A percentile compares a stretch with the other conserved stretches of the same genome.
phyloP scores from a whole-genome alignment of 1,284 basidiomycete species.

The Ceraceosorus bombacis region DNA sequence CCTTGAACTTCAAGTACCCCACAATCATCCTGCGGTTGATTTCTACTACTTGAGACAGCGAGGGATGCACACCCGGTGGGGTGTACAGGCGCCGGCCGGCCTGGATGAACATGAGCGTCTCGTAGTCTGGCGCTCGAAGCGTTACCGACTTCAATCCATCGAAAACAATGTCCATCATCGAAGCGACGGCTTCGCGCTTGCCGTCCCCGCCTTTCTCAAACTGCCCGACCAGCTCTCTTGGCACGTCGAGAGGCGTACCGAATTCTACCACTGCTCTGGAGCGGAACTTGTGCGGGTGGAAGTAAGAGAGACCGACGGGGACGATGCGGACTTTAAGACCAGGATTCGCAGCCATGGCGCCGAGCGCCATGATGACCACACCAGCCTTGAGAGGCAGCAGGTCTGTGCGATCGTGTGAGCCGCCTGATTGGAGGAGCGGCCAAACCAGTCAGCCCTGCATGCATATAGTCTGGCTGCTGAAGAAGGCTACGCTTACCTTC shows the following conservation, averaged over 20 bases:
- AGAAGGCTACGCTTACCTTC: slow-evolving; percentile 30
- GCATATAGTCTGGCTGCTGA: neutral
- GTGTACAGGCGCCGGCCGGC: slow-evolving; percentile 89
- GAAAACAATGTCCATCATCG: slow-evolving; percentile 85
- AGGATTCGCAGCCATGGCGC: slow-evolving; percentile 47
- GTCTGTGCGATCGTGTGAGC: slow-evolving; percentile 48
- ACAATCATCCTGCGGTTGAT: slow-evolving; percentile 89
- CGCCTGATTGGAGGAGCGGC: slow-evolving; percentile 13
- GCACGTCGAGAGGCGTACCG: slow-evolving; percentile 81
- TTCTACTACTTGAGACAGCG: slow-evolving; percentile 92
- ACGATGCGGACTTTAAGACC: slow-evolving; percentile 45
- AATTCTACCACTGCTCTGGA: slow-evolving; percentile 78
- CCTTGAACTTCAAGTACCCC: slow-evolving; percentile 83
- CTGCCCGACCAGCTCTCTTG: slow-evolving; percentile 72
- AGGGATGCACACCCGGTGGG: slow-evolving; percentile 87
- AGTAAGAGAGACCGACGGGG: slow-evolving; percentile 47
- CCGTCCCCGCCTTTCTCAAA: slow-evolving; percentile 81
- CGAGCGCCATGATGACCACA: slow-evolving; percentile 49
- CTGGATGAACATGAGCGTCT: slow-evolving; percentile 96
- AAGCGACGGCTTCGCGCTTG: slow-evolving; percentile 83
- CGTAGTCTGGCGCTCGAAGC: slow-evolving; percentile 89
- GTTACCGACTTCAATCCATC: slow-evolving; percentile 97
- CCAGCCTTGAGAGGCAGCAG: slow-evolving; percentile 47
- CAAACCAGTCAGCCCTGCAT: neutral
- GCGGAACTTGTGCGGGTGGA: slow-evolving; percentile 49